phyloP scores from a whole-genome alignment of 2,329 filamentous ascomycete genomes.

The Fusarium nematophilum region DNA sequence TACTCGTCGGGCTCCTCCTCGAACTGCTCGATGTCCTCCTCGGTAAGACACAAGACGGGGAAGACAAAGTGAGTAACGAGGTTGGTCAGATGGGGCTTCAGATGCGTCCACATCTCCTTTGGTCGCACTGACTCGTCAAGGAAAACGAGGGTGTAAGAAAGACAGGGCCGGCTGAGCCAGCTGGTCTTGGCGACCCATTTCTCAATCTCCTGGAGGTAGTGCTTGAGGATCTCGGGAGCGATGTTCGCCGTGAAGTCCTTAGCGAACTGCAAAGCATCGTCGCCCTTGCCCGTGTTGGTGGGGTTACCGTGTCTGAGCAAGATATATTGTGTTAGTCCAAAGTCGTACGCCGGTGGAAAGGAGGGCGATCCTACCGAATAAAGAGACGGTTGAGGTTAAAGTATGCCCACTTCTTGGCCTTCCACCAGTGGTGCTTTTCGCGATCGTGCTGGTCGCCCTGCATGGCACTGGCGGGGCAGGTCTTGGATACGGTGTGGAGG shows the following conservation, averaged over 20 bases:
- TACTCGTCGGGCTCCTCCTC: conserved; percentile 96
- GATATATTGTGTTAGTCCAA: conserved; percentile 6
- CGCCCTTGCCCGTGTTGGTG: conserved; percentile 75
- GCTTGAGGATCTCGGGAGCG: conserved; percentile 94
- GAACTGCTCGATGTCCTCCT: conserved; percentile 94
- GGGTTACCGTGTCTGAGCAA: conserved; percentile 86
- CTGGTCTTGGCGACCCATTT: conserved; percentile 95
- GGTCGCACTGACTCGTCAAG: conserved; percentile 97
- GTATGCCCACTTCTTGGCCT: conserved; percentile 99
- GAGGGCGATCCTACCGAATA: conserved; percentile 72
- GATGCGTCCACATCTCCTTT: conserved; percentile 94
- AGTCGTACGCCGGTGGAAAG: not conserved
- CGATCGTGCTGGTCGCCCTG: conserved; percentile 86
- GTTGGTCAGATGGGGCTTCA: conserved; percentile 93
- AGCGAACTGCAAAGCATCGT: conserved; percentile 83
- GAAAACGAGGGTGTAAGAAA: conserved; percentile 94
- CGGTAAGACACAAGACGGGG: conserved; percentile 90
- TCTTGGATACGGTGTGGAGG: conserved; percentile 87
- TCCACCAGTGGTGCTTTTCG: conserved; percentile 98
- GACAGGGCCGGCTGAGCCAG: conserved; percentile 93
- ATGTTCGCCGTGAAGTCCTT: conserved; percentile 93
- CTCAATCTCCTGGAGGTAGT: conserved; percentile 93
- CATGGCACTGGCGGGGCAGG: conserved; percentile 82
- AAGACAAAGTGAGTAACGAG: conserved; percentile 96
- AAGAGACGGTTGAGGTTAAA: conserved; percentile 97